These are phyloP conservation scores for Ceratocystis ficicola DNA, from an alignment of 2,329 filamentous ascomycete genomes.

Conservation along the genomic window DNA sequence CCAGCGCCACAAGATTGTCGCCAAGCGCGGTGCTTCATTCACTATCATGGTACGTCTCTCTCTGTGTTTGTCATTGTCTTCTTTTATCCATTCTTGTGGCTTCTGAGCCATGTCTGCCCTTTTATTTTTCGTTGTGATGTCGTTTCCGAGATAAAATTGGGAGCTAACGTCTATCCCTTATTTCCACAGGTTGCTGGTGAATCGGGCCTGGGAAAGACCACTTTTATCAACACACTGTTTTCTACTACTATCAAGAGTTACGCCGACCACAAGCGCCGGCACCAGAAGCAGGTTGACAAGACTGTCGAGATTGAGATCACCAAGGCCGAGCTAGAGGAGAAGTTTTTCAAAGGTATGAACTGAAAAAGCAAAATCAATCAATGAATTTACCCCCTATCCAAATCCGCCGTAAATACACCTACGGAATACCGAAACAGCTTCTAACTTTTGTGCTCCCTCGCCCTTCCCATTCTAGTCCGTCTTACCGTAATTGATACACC, in stretches of 20 bases:
- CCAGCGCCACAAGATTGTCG: constrained; percentile 64
- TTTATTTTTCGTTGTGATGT: neutral
- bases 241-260: constrained; percentile 99
- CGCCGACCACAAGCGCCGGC: constrained; percentile 97
- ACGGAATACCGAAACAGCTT: constrained; percentile 22
- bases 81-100: neutral
- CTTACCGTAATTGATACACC: constrained; percentile 98
- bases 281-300: constrained; percentile 99
- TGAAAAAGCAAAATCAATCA: neutral
- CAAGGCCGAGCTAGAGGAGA: constrained; percentile 98
- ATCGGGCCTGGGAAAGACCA: constrained; percentile 97
- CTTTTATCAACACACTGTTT: constrained; percentile 99
- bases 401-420: constrained; percentile 23
- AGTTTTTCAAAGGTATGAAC: constrained; percentile 93
- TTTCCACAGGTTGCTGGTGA: constrained; percentile 76
- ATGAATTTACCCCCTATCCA: neutral
- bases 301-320: constrained; percentile 99
- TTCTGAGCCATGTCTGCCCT: neutral
- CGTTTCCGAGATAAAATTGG: no score
- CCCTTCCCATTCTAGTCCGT: constrained; percentile 52
- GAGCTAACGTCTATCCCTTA: no score
- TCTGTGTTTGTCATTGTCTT: neutral
- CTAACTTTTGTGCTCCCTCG: no score
- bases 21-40: constrained; percentile 86
- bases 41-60: constrained; percentile 77